These are phyloP conservation scores for Amanita muscaria DNA, from an alignment of 768 basidiomycete genomes.

Conservation along the genomic window DNA sequence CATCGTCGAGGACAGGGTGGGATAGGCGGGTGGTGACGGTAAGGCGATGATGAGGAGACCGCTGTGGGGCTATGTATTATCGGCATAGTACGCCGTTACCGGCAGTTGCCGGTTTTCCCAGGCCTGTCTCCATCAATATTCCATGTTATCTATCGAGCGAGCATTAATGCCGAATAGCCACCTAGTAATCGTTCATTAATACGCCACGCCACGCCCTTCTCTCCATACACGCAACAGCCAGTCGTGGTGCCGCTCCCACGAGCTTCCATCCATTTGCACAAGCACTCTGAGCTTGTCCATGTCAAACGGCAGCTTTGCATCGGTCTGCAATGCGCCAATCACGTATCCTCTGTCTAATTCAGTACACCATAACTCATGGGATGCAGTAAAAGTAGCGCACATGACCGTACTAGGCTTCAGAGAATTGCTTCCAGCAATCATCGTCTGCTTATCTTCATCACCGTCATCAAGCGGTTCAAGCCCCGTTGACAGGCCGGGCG, in stretches of 20 bases:
- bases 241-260: slow-evolving; percentile 21
- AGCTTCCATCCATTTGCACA: slow-evolving; percentile 22
- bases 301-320: slow-evolving; percentile 21
- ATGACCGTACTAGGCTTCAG: slow-evolving; percentile 24
- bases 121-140: not conserved
- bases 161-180: not conserved
- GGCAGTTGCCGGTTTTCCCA: slow-evolving; percentile 2
- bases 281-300: slow-evolving; percentile 21
- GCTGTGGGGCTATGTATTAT: slow-evolving; percentile 4
- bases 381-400: slow-evolving; percentile 14
- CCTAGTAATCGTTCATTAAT: not conserved
- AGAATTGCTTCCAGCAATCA: not conserved
- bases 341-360: slow-evolving; percentile 21
- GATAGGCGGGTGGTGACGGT: slow-evolving; percentile 6
- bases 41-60: not conserved
- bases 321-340: slow-evolving; percentile 20
- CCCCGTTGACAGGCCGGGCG: not conserved
- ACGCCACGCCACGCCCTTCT: slow-evolving; percentile 2
- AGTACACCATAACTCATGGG: not conserved
- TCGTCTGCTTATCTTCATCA: not conserved
- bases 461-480: not conserved
- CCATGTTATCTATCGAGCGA: not conserved
- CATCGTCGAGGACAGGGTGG: slow-evolving; percentile 7
- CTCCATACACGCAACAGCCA: slow-evolving; percentile 15
- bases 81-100: not conserved